Evolutionary conservation across 768 basidiomycete species (phyloP), one percentile per base, ranked within the genome.

Genomic region (Boletus insuetus): DNA sequence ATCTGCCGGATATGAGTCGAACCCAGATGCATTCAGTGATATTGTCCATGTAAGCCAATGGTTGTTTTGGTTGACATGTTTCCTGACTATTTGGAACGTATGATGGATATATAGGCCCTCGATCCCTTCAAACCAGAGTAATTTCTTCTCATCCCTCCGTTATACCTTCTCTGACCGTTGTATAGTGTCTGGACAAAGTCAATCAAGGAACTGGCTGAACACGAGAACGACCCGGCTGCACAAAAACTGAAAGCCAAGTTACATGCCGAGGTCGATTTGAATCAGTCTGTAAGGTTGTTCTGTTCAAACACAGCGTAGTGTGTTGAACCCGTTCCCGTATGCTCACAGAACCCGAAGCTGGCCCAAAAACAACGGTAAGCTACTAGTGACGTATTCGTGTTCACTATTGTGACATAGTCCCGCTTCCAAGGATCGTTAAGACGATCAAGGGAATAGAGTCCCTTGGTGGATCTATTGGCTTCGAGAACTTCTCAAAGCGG

Each of bases 351-450:
- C 39, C 39, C 31, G 24, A 20, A 20, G 13, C 3, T 32, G 3
- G 53, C 53, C 16, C 53, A 16, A 16, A 41, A 17, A 22, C 53
- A 20, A 34, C 51, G 53, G 53, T 54, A 20, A 54, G 51, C 19
- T 34, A 2, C 10, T 19, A 11, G 34, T 7, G 14, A 35, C 11
- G 12, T 12, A 22, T 54, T 35, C n/a, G 13, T 19, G 24, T 24
- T n/a, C 53, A 20, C 39, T 13, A 10, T 41, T 31, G 11, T 24
- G n/a, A 54, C 19, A 11, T 5, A 11, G n/a, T 14, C 4, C 29
- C 12, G 13, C n/a, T 37, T 35, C 14, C 29, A 54, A 54, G 53
- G 17, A 9, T 54, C 32, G 8, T 7, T 5, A 1, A 34, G 10
- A 16, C 19, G 22, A 54, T 54, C 39, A 34, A 41, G 31, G 53